phyloP scores from a whole-genome alignment of 2,329 filamentous ascomycete genomes.

The Aspergillus sp. region DNA sequence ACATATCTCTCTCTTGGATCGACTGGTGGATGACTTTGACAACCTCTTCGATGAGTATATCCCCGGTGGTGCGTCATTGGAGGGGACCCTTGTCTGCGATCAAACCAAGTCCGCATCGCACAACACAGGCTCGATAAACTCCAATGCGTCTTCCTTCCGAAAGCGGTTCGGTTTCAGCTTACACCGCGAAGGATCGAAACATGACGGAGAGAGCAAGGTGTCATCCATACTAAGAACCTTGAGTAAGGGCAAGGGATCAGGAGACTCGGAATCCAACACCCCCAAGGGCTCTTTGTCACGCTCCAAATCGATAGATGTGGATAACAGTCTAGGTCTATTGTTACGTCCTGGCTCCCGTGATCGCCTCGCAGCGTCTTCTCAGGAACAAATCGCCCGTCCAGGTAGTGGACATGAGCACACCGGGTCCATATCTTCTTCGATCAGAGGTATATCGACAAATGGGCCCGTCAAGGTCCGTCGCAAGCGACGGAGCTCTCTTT shows the following conservation, averaged over 20 bases:
- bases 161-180: slow-evolving; percentile 78
- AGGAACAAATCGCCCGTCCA: slow-evolving; percentile 38
- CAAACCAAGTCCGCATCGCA: slow-evolving; percentile 54
- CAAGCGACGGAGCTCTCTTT: slow-evolving; percentile 86
- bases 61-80: slow-evolving; percentile 40
- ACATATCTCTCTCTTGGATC: slow-evolving; percentile 82
- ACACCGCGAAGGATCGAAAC: slow-evolving; percentile 72
- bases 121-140: slow-evolving; percentile 68
- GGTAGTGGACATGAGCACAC: slow-evolving; percentile 43
- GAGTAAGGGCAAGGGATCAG: slow-evolving; percentile 67
- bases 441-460: slow-evolving; percentile 46
- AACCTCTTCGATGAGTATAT: slow-evolving; percentile 68
- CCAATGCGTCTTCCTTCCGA: slow-evolving; percentile 78
- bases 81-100: slow-evolving; percentile 44
- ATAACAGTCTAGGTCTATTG: slow-evolving; percentile 41
- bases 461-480: slow-evolving; percentile 47
- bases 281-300: slow-evolving; percentile 62
- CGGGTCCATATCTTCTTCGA: slow-evolving; percentile 38
- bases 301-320: slow-evolving; percentile 72
- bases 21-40: slow-evolving; percentile 82
- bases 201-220: slow-evolving; percentile 60
- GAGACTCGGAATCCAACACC: slow-evolving; percentile 59
- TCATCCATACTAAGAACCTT: slow-evolving; percentile 79
- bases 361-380: slow-evolving; percentile 45
- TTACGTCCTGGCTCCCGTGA: slow-evolving; percentile 52